Evolutionary conservation across 1,284 basidiomycete genomes (phyloP), one percentile per base, ranked within the genome.

Genomic region (Golubevia sp.): DNA sequence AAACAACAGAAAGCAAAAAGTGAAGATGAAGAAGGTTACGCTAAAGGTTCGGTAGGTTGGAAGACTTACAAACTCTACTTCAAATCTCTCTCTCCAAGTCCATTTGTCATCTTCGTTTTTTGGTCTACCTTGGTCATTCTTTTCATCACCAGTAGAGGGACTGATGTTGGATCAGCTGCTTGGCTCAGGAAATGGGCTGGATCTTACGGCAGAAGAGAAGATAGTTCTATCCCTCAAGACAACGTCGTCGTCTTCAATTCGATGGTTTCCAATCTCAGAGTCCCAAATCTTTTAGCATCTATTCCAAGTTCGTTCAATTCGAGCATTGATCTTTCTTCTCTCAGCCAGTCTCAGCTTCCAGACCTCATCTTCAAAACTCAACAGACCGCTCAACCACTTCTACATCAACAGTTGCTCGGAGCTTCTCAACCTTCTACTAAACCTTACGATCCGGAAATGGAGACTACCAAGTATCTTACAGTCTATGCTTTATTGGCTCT

Each of bases 181-280:
- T 82, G 79, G 80, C 66, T 83, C n/a, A 72, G 75, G 51, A 56
- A 64, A 54, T 83, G 80, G 80, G 80, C 80, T 18, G 60, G 63
- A 7, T 75, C 77, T 34, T 79, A 80, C 54, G 64, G 61, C 20
- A 8, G 38, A 44, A 44, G 3, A 44, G 38, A 30, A 53, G 38
- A 44, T 8, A 44, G 38, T n/a, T 11, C 20, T 30, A 11, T 11
- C 1, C 24, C 51, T 53, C 51, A 53, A n/a, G 13, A 25, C 11
- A 25, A 11, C 13, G 13, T n/a, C 2, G 13, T 30, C 11, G 24
- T 25, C 51, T 53, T 53, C 51, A 30, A 25, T n/a, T 25, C 27
- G 11, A 11, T 30, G 24, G 51, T 53, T n/a, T 53, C 27, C 20
- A 11, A 25, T 15, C 11, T 25, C 21, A 52, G 13, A 11, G 50